Evolutionary conservation across 441 rosid genomes (phyloP).

Genomic region (Francoa sonchifolia): DNA sequence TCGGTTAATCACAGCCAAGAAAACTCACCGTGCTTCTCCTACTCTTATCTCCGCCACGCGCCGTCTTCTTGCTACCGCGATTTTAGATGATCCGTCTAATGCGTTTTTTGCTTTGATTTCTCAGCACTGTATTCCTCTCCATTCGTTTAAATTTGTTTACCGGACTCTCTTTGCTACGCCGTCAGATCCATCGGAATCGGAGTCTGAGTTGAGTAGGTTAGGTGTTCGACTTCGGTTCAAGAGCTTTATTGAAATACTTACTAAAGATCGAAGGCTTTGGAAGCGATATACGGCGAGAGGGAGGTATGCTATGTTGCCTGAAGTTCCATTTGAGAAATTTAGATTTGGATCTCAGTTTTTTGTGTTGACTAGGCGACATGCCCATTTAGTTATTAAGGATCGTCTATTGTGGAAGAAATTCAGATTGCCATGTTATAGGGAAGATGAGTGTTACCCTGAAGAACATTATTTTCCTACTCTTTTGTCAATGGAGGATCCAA

Average conservation of each 20-base stretch:
- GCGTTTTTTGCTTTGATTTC: constrained; percentile 71
- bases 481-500: constrained; percentile 47
- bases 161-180: constrained; percentile 30
- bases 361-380: constrained; percentile 47
- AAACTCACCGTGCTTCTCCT: constrained; percentile 73
- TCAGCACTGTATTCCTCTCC: constrained; percentile 77
- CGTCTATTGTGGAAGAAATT: constrained; percentile 51
- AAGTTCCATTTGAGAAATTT: constrained; percentile 43
- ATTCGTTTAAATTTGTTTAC: constrained; percentile 56
- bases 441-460: constrained; percentile 56
- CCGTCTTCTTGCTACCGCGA: constrained; percentile 73
- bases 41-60: constrained; percentile 81
- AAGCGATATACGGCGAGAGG: constrained; percentile 54
- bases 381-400: constrained; percentile 37
- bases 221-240: constrained; percentile 30
- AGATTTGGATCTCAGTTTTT: constrained; percentile 64
- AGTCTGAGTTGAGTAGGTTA: constrained; percentile 17
- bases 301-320: constrained; percentile 48
- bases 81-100: constrained; percentile 77
- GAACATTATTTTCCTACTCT: constrained; percentile 71
- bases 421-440: constrained; percentile 40
- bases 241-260: constrained; percentile 45
- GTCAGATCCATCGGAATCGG: constrained; percentile 35
- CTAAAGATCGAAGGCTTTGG: constrained; percentile 40
- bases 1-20: constrained; percentile 50